These are phyloP conservation scores for Orobanche coerulescens DNA, from an alignment of 257 asterid species.

Conservation along the genomic window DNA sequence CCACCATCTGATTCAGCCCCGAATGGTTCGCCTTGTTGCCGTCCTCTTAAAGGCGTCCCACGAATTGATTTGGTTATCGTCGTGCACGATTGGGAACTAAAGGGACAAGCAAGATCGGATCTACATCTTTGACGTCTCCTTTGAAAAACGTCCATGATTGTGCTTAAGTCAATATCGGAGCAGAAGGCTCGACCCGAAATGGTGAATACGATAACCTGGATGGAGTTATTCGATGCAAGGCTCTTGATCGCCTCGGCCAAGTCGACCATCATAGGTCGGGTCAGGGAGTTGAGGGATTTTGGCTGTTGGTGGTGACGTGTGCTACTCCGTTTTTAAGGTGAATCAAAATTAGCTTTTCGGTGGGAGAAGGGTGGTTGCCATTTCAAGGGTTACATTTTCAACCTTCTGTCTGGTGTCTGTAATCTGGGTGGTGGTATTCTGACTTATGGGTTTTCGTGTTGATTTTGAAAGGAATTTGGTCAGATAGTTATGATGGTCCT, in stretches of 20 bases:
- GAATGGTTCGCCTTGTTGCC: too few relatives aligned
- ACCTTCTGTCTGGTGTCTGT: too few relatives aligned
- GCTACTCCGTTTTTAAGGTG: conserved; percentile 61
- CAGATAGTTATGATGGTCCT: too few relatives aligned
- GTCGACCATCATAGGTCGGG: conserved; percentile 60
- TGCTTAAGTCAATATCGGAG: conserved; percentile 83
- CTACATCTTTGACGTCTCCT: conserved; percentile 72
- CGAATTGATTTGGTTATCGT: too few relatives aligned
- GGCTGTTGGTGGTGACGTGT: conserved; percentile 72
- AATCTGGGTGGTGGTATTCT: too few relatives aligned
- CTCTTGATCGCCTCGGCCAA: conserved; percentile 52
- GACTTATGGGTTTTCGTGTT: too few relatives aligned
- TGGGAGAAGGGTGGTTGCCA: conserved; percentile 41
- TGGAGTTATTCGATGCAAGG: conserved; percentile 46
- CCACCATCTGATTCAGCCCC: too few relatives aligned
- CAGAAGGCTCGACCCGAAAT: conserved; percentile 87
- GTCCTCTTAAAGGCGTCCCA: too few relatives aligned
- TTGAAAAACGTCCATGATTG: conserved; percentile 90
- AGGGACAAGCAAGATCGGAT: conserved; percentile 78
- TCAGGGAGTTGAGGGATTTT: conserved; percentile 67
- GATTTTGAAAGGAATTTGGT: too few relatives aligned
- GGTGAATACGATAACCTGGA: conserved; percentile 58
- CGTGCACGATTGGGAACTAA: too few relatives aligned
- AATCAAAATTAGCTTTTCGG: conserved; percentile 54
- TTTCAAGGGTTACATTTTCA: conserved; percentile 3